phyloP scores from a whole-genome alignment of 495 filamentous ascomycete species.

The Neurospora pannonica region DNA sequence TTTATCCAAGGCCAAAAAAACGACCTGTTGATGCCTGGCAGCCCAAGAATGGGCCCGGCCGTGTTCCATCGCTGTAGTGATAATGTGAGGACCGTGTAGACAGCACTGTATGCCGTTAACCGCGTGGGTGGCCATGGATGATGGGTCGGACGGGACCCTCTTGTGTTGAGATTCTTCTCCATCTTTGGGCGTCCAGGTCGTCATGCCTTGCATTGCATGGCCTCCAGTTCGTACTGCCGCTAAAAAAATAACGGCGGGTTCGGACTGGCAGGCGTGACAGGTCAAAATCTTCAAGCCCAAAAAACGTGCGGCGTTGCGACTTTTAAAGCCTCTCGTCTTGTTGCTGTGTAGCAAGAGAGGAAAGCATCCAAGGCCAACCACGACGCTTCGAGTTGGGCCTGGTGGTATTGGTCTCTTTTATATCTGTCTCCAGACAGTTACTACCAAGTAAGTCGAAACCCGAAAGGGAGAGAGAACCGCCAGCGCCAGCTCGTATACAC shows the following conservation, averaged over 20 bases:
- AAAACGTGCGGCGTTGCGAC: neutral
- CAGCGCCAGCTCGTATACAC: neutral
- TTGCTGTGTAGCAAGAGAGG: neutral
- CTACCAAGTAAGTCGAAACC: neutral
- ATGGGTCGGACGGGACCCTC: neutral
- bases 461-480: neutral
- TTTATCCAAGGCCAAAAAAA: neutral
- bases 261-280: neutral
- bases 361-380: neutral
- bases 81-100: neutral
- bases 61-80: neutral
- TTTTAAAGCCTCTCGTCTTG: neutral
- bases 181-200: neutral
- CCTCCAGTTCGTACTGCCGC: neutral
- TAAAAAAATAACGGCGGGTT: neutral
- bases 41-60: neutral
- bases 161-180: neutral
- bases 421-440: neutral
- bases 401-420: neutral
- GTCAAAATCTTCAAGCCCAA: neutral
- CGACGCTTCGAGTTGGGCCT: neutral
- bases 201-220: neutral
- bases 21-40: neutral
- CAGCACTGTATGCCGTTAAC: neutral
- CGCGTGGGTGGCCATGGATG: neutral